phyloP scores from a whole-genome alignment of 805 yeast genomes.

The Spencermartinsiella europaea region DNA sequence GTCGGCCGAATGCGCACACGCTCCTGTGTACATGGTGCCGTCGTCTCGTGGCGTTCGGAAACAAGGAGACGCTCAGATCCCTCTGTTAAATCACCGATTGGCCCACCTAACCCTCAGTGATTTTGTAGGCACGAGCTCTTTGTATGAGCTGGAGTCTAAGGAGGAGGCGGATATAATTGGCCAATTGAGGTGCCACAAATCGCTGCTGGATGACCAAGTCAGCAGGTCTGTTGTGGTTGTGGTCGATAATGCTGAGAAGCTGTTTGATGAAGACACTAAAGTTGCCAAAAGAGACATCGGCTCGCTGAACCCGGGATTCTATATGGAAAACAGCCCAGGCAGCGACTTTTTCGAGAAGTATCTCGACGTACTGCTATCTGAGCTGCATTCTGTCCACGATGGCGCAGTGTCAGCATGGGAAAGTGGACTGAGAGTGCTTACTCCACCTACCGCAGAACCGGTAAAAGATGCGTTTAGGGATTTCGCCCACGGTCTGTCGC shows the following conservation, averaged over 20 bases:
- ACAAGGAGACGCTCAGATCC: no score
- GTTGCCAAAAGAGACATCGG: not conserved
- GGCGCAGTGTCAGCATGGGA: conserved; percentile 2
- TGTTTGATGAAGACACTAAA: not conserved
- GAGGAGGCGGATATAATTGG: not conserved
- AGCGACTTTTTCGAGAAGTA: conserved; percentile 3
- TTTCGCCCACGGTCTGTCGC: not conserved
- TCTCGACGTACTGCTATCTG: conserved; percentile 10
- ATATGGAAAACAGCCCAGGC: conserved; percentile 13
- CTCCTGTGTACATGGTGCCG: not conserved
- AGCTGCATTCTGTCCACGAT: conserved; percentile 4
- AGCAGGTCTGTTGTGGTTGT: conserved; percentile 9
- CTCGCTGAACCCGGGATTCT: conserved; percentile 15
- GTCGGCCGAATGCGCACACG: not conserved
- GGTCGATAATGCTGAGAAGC: conserved; percentile 11
- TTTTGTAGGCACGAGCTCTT: conserved; percentile 1
- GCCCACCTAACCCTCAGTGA: not conserved
- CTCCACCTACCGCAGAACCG: not conserved
- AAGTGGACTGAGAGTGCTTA: not conserved
- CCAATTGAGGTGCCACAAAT: not conserved
- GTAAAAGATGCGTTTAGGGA: not conserved
- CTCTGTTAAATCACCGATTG: not conserved
- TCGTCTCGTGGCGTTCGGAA: no score
- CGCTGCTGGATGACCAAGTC: conserved; percentile 1
- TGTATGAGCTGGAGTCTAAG: not conserved